Conservation (phyloP, 1,284 basidiomycete species). For the Athelia psychrophila region DNA sequence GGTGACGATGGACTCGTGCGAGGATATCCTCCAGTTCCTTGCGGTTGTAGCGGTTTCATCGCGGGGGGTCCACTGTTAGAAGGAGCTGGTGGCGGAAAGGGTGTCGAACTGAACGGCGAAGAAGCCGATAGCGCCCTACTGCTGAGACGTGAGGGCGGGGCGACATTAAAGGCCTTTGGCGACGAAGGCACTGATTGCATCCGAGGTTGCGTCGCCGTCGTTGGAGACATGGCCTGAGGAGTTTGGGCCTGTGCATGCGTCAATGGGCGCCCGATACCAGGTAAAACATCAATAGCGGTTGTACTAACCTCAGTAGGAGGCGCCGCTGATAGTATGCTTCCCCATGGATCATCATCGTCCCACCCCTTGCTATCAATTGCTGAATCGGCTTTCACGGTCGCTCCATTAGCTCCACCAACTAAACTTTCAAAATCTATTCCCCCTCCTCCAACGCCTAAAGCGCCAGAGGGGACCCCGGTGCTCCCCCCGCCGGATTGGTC, state of each 20-base stretch:
- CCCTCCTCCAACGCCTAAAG: conserved; percentile 27
- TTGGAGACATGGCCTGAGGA: conserved; percentile 14
- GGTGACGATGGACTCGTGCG: conserved; percentile 8
- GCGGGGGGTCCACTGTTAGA: conserved; percentile 14
- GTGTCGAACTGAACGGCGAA: conserved; percentile 31
- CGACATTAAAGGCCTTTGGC: conserved; percentile 26
- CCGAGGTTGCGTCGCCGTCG: conserved; percentile 21
- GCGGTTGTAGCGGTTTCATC: conserved; percentile 16
- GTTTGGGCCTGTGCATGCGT: conserved; percentile 9
- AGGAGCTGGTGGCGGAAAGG: conserved; percentile 26
- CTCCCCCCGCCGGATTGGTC: conserved; percentile 58
- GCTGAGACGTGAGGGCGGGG: conserved; percentile 34
- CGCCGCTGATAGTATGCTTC: conserved; percentile 56
- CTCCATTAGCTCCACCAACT: conserved; percentile 52
- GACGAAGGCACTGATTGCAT: conserved; percentile 40
- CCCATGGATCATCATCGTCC: conserved; percentile 83
- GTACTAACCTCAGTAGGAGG: conserved; percentile 30
- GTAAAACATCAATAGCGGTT: conserved; percentile 16
- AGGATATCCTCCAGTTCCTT: conserved; percentile 10
- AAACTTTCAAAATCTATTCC: conserved; percentile 73
- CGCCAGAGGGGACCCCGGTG: not conserved
- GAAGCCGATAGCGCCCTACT: conserved; percentile 32
- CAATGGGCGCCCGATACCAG: conserved; percentile 4
- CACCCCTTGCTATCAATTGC: conserved; percentile 36
- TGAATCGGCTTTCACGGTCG: conserved; percentile 44